Percentiles rank a stretch among this genome's conserved stretches.
Evolutionary conservation across 306 rosid genomes (phyloP).

Genomic region (Glycine latifolia): DNA sequence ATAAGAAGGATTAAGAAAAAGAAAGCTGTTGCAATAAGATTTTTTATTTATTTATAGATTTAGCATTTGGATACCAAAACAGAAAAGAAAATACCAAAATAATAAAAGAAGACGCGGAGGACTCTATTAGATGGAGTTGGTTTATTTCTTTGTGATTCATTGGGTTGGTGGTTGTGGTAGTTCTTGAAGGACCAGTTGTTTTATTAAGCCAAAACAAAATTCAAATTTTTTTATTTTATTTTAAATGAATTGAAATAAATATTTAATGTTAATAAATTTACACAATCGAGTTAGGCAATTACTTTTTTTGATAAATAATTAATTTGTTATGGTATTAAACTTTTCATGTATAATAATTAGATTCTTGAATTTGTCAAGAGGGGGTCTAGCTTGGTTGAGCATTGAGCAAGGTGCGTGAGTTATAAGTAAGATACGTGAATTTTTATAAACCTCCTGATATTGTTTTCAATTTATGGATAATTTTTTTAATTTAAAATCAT

Average conservation of each 20-base stretch:
- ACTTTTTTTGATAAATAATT: background rate
- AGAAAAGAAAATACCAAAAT: background rate
- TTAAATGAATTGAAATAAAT: background rate
- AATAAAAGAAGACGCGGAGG: background rate
- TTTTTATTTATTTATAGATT: background rate
- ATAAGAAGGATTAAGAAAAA: background rate
- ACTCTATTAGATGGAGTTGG: background rate
- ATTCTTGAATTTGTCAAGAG: too few species aligned
- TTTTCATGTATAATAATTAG: too few species aligned
- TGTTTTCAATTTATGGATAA: too few species aligned
- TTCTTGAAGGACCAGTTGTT: background rate
- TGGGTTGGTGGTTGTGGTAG: background rate
- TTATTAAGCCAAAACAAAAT: background rate
- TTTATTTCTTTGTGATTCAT: background rate
- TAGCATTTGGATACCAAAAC: background rate
- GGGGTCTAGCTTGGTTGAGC: too few species aligned
- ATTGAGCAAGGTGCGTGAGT: too few species aligned
- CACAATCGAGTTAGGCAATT: background rate
- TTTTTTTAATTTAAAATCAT: too few species aligned
- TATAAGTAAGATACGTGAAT: too few species aligned
- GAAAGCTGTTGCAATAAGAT: background rate
- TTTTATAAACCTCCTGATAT: too few species aligned
- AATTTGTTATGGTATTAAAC: background rate
- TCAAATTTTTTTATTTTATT: background rate
- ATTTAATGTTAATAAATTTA: background rate